Base-by-base conservation (phyloP, 176 grass and related monocot genomes). In the Eragrostis nindensis region DNA sequence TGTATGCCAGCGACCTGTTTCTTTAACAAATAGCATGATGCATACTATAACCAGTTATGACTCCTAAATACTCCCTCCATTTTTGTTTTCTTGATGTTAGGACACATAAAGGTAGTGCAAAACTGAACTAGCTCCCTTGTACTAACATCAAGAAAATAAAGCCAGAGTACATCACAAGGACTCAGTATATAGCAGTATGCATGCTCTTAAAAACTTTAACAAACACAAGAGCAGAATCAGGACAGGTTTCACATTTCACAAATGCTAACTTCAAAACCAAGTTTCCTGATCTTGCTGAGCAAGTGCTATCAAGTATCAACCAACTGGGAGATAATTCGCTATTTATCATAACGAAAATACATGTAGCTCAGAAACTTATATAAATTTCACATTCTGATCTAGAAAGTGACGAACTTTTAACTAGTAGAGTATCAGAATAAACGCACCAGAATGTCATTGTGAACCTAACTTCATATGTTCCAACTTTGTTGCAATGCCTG, bases 381-480 rank as follows among this genome's bases (percentile, higher is more conserved):
- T 26, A 56, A 60, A 29, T 55, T 12, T 63, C 27, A 38, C 29
- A 21, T 21, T 74, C 39, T 47, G 50, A 32, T 63, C 41, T n/a
- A 70, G 56, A 49, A 39, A 42, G 39, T 47, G 69, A 72, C 16
- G 49, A 56, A 30, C 6, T 22, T 73, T 56, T 46, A 83, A 77
- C 74, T 17, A 39, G 22, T 47, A 39, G 6, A 9, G 53, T 45
- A 25, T 79, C 61, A 68, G 49, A 73, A 62, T 41, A 36, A 56
- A 84, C 88, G 71, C 30, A 94, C 83, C 82, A 78, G 80, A 89
- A 86, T 62, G 75, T 94, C 82, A 91, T 94, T 94, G 86, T 45
- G 83, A 85, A 69, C 87, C 89, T 86, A 94, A 74, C 82, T 89
- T 94, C 80, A 91, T 82, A 76, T 82, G 73, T 71, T 94, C 89